Evolutionary conservation across 495 filamentous ascomycete species (phyloP).

Genomic region (Amorphotheca resinae): DNA sequence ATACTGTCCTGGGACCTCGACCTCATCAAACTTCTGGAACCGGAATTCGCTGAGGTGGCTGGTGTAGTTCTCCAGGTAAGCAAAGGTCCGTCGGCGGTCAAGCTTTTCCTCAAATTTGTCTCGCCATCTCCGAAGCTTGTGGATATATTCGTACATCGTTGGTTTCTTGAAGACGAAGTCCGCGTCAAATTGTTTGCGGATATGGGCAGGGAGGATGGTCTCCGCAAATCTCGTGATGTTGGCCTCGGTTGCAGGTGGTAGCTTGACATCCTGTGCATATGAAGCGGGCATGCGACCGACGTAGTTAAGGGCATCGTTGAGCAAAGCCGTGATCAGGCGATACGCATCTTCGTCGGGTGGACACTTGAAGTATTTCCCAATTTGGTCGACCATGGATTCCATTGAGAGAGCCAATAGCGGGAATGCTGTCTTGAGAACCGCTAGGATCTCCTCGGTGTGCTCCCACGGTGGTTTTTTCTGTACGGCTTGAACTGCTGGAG

Average conservation of each 20-base stretch:
- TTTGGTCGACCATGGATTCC: conserved; percentile 99
- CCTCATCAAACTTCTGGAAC: conserved; percentile 95
- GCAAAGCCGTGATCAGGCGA: conserved; percentile 87
- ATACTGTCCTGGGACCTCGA: conserved; percentile 96
- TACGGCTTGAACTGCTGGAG: conserved; percentile 25
- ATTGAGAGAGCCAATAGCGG: conserved; percentile 91
- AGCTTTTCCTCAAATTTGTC: conserved; percentile 97
- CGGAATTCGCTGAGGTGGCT: conserved; percentile 90
- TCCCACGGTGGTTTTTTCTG: conserved; percentile 84
- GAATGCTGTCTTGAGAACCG: conserved; percentile 87
- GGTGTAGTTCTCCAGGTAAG: conserved; percentile 68
- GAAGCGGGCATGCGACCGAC: conserved; percentile 74
- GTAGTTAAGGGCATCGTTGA: conserved; percentile 86
- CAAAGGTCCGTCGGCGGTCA: conserved; percentile 60
- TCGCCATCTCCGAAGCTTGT: conserved; percentile 90
- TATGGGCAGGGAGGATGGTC: conserved; percentile 85
- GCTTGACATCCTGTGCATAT: conserved; percentile 82
- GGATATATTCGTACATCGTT: conserved; percentile 94
- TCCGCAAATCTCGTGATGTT: conserved; percentile 96
- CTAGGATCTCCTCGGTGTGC: conserved; percentile 88
- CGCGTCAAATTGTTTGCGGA: conserved; percentile 84
- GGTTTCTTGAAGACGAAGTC: conserved; percentile 92
- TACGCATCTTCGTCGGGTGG: conserved; percentile 97
- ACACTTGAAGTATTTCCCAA: conserved; percentile 96
- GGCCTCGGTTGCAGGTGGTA: conserved; percentile 78